Evolutionary conservation across 306 rosid genomes (phyloP).

Genomic region (Trifolium dubium): DNA sequence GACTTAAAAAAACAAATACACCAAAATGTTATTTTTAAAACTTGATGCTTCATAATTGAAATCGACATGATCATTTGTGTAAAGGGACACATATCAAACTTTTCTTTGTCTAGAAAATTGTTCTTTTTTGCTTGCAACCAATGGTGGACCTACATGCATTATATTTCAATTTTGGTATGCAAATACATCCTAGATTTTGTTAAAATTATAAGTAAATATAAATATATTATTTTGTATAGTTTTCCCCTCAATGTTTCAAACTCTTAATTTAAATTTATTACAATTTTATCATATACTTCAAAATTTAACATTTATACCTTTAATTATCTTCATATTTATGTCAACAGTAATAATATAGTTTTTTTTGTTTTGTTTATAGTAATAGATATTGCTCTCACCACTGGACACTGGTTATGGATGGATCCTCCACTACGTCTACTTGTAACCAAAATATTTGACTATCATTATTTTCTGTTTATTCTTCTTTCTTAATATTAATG

Average conservation of each 20-base stretch:
- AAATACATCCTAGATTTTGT: background rate
- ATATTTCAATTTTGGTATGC: background rate
- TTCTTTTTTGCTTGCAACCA: background rate
- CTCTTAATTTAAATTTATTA: no score
- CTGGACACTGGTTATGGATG: background rate
- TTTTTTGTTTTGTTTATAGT: background rate
- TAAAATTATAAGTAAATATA: background rate
- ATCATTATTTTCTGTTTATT: background rate
- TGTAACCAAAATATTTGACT: background rate
- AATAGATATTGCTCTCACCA: background rate
- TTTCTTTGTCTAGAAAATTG: background rate
- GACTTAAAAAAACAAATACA: no score
- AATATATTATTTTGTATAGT: no score
- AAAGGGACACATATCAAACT: background rate
- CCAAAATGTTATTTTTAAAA: background rate
- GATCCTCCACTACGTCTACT: background rate
- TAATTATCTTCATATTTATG: no score
- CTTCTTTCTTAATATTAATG: background rate
- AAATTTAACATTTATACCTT: no score
- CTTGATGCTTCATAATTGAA: background rate
- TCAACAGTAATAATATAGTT: no score
- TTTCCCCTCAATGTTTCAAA: background rate
- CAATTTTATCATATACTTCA: no score
- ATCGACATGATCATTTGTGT: constrained; percentile 7
- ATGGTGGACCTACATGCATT: background rate